Conservation (phyloP, 2,329 filamentous ascomycete genomes). For the Colletotrichum karsti region DNA sequence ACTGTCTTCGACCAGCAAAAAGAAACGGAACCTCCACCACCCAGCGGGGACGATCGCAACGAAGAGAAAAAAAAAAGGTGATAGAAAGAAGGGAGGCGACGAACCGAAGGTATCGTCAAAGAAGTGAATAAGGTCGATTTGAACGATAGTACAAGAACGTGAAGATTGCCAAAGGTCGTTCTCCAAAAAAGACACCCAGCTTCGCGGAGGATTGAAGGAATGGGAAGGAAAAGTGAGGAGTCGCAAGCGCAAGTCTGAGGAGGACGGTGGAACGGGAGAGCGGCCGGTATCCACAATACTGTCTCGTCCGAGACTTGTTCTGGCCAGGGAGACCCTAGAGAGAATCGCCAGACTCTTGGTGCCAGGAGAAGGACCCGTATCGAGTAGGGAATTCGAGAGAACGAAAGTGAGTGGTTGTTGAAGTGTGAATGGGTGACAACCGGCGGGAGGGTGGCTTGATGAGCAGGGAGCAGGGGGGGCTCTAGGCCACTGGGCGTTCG, state of each 20-base stretch:
- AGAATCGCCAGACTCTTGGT: conserved; percentile 20
- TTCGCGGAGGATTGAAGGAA: neutral
- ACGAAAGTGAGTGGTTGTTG: neutral
- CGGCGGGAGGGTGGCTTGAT: neutral
- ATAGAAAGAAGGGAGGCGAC: conserved; percentile 14
- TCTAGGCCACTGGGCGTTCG: neutral
- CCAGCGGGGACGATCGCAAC: conserved; percentile 24
- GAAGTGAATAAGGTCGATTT: conserved; percentile 10
- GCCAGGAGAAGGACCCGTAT: conserved; percentile 12
- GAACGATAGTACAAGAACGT: conserved; percentile 25
- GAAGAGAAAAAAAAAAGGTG: neutral
- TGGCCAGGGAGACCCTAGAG: conserved; percentile 23
- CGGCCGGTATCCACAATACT: conserved; percentile 18
- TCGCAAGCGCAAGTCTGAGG: conserved; percentile 9
- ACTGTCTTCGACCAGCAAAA: conserved; percentile 30
- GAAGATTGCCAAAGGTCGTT: conserved; percentile 12
- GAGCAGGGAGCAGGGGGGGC: neutral
- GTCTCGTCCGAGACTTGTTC: conserved; percentile 26
- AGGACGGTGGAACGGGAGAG: conserved; percentile 21
- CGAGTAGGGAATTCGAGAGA: conserved; percentile 9
- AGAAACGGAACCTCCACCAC: conserved; percentile 24
- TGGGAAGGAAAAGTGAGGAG: neutral
- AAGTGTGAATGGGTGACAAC: neutral
- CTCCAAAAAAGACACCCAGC: neutral
- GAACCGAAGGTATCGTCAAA: conserved; percentile 26